These are phyloP conservation scores for Kodamaea sp. DNA, from an alignment of 1,139 yeast genomes.

Conservation along the genomic window DNA sequence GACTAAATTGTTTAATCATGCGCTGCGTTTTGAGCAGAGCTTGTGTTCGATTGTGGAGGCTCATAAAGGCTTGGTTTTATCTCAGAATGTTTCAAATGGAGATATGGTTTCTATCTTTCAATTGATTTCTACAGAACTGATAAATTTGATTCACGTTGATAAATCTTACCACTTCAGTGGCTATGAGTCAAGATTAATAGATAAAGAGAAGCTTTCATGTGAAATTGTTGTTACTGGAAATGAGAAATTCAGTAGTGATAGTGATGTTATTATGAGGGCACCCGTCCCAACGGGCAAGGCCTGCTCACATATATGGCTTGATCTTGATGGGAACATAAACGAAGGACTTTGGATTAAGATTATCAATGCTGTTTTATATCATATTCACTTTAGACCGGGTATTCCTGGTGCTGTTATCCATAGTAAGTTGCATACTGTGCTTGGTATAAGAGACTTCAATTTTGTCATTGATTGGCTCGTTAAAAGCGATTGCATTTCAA, in stretches of 20 bases:
- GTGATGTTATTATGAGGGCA: slow-evolving; percentile 8
- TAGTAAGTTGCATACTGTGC: slow-evolving; percentile 34
- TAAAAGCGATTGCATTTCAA: slow-evolving; percentile 35
- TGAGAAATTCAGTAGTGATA: neutral
- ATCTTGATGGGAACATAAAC: slow-evolving; percentile 58
- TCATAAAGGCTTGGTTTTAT: slow-evolving; percentile 52
- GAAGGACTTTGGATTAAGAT: slow-evolving; percentile 56
- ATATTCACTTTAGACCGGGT: slow-evolving; percentile 68
- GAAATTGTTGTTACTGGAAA: slow-evolving; percentile 45
- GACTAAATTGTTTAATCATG: slow-evolving; percentile 40
- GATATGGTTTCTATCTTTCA: slow-evolving; percentile 54
- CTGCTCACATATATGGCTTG: slow-evolving; percentile 72
- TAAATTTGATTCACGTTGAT: slow-evolving; percentile 52
- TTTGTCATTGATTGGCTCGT: slow-evolving; percentile 58
- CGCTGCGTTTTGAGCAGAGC: slow-evolving; percentile 40
- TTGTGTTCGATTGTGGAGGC: slow-evolving; percentile 36
- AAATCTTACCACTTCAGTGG: slow-evolving; percentile 47
- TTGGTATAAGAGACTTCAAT: slow-evolving; percentile 48
- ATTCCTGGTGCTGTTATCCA: slow-evolving; percentile 36
- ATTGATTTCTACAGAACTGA: slow-evolving; percentile 32
- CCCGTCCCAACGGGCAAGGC: slow-evolving; percentile 59
- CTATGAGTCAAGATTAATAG: slow-evolving; percentile 61
- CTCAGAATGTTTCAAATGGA: slow-evolving; percentile 57
- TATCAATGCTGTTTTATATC: slow-evolving; percentile 45
- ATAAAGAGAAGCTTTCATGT: slow-evolving; percentile 58